Evolutionary conservation across 2,329 filamentous ascomycete genomes (phyloP), one percentile per base, ranked within the genome.

Genomic region (Grosmannia serpens): DNA sequence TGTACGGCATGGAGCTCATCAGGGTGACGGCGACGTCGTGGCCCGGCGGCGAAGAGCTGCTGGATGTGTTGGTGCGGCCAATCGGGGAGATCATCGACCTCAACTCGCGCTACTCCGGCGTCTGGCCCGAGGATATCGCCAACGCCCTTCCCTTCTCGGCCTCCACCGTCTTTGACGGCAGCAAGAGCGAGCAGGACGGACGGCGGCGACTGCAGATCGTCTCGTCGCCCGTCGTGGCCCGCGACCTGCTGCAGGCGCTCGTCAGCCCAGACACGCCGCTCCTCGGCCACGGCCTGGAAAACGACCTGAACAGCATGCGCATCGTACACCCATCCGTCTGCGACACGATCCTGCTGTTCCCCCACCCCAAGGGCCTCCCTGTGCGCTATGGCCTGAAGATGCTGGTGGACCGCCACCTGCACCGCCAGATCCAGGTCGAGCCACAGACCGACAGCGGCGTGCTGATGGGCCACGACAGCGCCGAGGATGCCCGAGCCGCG

Each of bases 231-330:
- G 75, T 82, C 26, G 80, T 75, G 31, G 94, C 94, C 1, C 86
- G 94, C 10, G 76, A 83, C 1, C 77, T 96, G 0, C 80, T 99
- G 10, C 89, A 95, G 70, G 79, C 81, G 0, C 78, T 88, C 57
- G 79, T 99, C 55, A 80, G 84, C 1, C 88, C 90, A 0, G 74
- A 79, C 0, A 99, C 91, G 0, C 88, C 91, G 0, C 73, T 99
- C 1, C 88, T 99, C 53, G 94, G 94, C 0, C 94, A 99, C 70
- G 91, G 90, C 0, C 82, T 97, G 10, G 94, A 99, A 67, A 99
- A 99, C 68, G 94, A 99, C 67, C 80, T 99, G 58, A 96, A 96
- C 68, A 83, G 86, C 46, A 60, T 66, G 60, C 65, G 64, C 26
- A 62, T 66, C 29, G 62, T 65, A 26, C 64, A 66, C 51, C 57